Evolutionary conservation across 2,329 filamentous ascomycete species (phyloP), one percentile per base, ranked within the genome.

Genomic region (Herpotrichia juniperi): DNA sequence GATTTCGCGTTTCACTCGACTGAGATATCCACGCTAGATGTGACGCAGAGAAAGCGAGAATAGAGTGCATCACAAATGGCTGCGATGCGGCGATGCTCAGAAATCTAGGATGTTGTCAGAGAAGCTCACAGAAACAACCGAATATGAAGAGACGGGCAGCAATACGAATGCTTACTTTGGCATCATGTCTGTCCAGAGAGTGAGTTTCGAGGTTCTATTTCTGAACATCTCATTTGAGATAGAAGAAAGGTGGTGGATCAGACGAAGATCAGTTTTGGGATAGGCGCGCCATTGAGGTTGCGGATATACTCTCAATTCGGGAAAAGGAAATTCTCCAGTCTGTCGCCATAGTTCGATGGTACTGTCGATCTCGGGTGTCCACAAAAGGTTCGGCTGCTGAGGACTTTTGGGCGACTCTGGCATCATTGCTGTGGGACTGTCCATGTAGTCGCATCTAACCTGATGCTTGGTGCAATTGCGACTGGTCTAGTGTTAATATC

Each of bases 381-480:
- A 96, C 72, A 94, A 85, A 48, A 97, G 83, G 62, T 86, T 81
- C 17, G 83, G 79, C 55, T 81, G 77, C 57, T 81, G 80, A 40
- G 80, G 79, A 56, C 80, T 76, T 53, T 74, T 75, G 46, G 77
- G 72, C 50, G 76, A 78, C 57, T 81, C 81, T 59, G 83, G 81
- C 44, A 78, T 76, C 55, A 89, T 87, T 51, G 87, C 82, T 40
- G 85, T 81, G 43, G 89, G 85, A 69, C 87, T 87, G 72, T 97
- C 93, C 82, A 96, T 96, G 80, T 97, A 99, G 66, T 96, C 94
- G 77, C 94, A 99, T 68, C 93, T 90, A 67, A 96, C 94, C 79
- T 97, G 96, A 79, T 99, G 94, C 79, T 97, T 99, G 56, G 93
- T 97, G 78, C 94, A 99, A 77, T 99, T 99, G 69, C 91, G 91